Percentiles rank a stretch among this genome's conserved stretches.
Evolutionary conservation across 106 monocot species (phyloP).

Genomic region (Platanthera zijinensis): DNA sequence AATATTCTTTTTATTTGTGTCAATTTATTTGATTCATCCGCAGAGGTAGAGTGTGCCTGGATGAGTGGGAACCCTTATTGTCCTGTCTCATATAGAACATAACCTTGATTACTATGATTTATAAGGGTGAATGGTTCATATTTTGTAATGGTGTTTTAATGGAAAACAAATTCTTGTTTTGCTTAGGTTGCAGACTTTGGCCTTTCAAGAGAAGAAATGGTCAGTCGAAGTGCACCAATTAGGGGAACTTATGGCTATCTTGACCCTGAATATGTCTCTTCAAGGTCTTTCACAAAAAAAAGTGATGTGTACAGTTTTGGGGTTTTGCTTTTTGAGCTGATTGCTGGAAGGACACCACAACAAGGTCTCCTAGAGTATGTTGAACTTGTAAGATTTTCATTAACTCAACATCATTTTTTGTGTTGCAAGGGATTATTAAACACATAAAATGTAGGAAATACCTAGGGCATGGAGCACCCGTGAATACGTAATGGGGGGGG

Average conservation of each 20-base stretch:
- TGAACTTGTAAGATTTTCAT: slow-evolving; percentile 65
- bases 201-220: slow-evolving; percentile 81
- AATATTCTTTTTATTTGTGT: neutral
- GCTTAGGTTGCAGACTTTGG: slow-evolving; percentile 91
- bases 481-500: too few relatives aligned
- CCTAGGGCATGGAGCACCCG: neutral
- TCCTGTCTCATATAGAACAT: neutral
- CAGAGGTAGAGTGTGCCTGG: neutral
- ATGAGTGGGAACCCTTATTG: neutral
- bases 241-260: slow-evolving; percentile 93
- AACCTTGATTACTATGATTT: neutral
- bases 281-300: slow-evolving; percentile 80
- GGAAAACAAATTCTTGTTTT: slow-evolving; percentile 1
- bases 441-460: neutral
- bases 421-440: neutral
- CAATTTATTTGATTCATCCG: neutral
- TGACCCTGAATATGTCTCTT: slow-evolving; percentile 89
- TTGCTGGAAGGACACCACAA: slow-evolving; percentile 77
- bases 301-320: slow-evolving; percentile 98
- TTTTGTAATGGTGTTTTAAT: neutral
- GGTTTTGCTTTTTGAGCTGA: slow-evolving; percentile 88
- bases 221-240: slow-evolving; percentile 42
- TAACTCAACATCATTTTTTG: neutral
- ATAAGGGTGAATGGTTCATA: neutral
- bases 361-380: slow-evolving; percentile 96